Percentiles rank a stretch among this genome's conserved stretches.
Evolutionary conservation across 2,329 filamentous ascomycete species (phyloP).

Genomic region (Raffaelea arxii): DNA sequence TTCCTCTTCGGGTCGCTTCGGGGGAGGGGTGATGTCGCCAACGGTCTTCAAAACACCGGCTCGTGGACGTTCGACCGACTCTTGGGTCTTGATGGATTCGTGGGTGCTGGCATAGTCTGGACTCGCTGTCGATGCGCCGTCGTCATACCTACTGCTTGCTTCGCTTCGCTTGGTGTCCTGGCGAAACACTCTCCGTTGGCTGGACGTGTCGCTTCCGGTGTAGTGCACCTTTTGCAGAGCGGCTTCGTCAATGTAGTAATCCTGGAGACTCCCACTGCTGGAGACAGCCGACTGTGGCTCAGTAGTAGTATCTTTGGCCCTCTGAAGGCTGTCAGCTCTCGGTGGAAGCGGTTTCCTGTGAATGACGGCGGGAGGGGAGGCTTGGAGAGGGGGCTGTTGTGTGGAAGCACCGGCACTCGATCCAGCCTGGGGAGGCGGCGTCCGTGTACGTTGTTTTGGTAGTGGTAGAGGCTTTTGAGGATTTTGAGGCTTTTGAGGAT

Average conservation of each 20-base stretch:
- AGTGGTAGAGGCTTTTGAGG: too few relatives aligned
- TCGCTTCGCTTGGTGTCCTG: constrained; percentile 25
- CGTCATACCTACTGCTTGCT: constrained; percentile 46
- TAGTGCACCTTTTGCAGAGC: constrained; percentile 11
- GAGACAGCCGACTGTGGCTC: constrained; percentile 14
- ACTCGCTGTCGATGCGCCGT: constrained; percentile 54
- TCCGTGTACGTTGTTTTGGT: background rate
- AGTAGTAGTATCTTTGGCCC: constrained; percentile 7
- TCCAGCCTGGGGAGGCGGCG: background rate
- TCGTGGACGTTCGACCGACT: constrained; percentile 56
- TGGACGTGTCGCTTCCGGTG: constrained; percentile 1
- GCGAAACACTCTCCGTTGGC: constrained; percentile 20
- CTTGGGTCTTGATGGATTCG: constrained; percentile 38
- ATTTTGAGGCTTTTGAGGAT: too few relatives aligned
- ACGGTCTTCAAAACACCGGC: constrained; percentile 74
- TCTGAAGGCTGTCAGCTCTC: constrained; percentile 16
- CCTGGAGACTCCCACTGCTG: constrained; percentile 10
- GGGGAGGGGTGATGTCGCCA: constrained; percentile 34
- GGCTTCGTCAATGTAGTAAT: constrained; percentile 13
- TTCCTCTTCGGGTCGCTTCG: constrained; percentile 13
- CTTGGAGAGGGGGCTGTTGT: constrained; percentile 7
- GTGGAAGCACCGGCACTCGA: background rate
- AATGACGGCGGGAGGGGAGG: constrained; percentile 16
- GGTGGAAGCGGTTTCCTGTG: constrained; percentile 21
- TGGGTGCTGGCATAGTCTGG: constrained; percentile 72